phyloP scores from a whole-genome alignment of 768 basidiomycete genomes.

The Suillus discolor region DNA sequence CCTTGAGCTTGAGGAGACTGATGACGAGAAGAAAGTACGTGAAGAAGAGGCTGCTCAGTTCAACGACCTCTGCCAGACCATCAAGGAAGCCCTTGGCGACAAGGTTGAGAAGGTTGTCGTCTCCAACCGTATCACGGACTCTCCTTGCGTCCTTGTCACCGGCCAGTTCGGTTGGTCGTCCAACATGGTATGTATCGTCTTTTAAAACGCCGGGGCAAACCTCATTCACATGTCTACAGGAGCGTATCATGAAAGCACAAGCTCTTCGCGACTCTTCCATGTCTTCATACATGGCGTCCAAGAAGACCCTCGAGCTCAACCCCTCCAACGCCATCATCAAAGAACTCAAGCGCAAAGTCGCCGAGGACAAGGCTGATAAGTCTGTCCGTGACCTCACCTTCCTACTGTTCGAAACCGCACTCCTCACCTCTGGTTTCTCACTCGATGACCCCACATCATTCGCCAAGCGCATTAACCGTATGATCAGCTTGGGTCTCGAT shows the following conservation, averaged over 20 bases:
- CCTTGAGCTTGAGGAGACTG: conserved; percentile 98
- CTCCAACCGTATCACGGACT: conserved; percentile 97
- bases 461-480: conserved; percentile 94
- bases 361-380: conserved; percentile 98
- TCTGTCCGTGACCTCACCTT: conserved; percentile 95
- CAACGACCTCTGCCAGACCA: conserved; percentile 86
- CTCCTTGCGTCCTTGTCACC: conserved; percentile 95
- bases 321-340: conserved; percentile 90
- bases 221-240: conserved; percentile 40
- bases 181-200: conserved; percentile 75
- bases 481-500: conserved; percentile 91
- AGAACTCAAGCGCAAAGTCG: conserved; percentile 93
- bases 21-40: conserved; percentile 91
- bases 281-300: conserved; percentile 99
- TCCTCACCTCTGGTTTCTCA: conserved; percentile 93
- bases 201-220: not conserved
- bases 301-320: conserved; percentile 98
- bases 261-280: conserved; percentile 94
- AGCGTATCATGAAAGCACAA: conserved; percentile 99
- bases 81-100: conserved; percentile 98
- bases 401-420: conserved; percentile 95
- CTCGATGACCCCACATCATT: conserved; percentile 95
- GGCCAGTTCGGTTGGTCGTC: conserved; percentile 99
- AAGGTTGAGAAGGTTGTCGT: conserved; percentile 99
- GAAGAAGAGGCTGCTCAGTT: conserved; percentile 86